Evolutionary conservation across 768 basidiomycete species (phyloP), one percentile per base, ranked within the genome.

Genomic region (Agaricus sinodeliciosus): DNA sequence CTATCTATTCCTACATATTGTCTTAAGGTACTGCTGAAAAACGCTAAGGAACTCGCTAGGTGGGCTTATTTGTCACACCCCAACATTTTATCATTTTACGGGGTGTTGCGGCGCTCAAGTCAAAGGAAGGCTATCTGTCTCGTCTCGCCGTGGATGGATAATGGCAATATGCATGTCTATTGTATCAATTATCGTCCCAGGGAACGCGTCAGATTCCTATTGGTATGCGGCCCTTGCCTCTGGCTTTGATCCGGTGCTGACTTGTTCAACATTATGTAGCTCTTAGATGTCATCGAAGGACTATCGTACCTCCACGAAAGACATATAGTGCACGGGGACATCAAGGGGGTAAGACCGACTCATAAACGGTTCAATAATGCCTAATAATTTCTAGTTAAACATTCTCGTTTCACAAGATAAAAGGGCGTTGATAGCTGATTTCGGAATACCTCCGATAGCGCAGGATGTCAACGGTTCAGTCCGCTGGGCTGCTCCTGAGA

Each of bases 41-140:
- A 5, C 5, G 1, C 28, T 9, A n/a, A 46, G 22, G 71, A 73
- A 41, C 67, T 67, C 13, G 57, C 65, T n/a, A 41, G 65, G 35
- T 73, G 72, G 71, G 59, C 59, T 5, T 62, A 68, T 50, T 42
- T 72, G 6, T 58, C 49, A 0, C 72, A 73, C 49, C 58, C 62
- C 0, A 71, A 71, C 28, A 64, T 72, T 13, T 54, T 72, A 18
- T 69, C 69, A 1, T 55, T 72, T 19, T 64, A 67, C 57, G 69
- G 71, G 3, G 47, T 68, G 9, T 71, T 58, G 39, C 25, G 8
- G 16, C 52, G 57, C n/a, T 39, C 57, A n/a, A n/a, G n/a, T 25
- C 41, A 36, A 1, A 9, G 8, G 28, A 28, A 36, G 9, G 5
- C 45, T 19, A 37, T 57, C 1, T 58, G 50, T n/a, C 35, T 65